Evolutionary conservation across 148 eudicot genomes (phyloP), one percentile per base, ranked within the genome.

Genomic region (Spergularia marina): DNA sequence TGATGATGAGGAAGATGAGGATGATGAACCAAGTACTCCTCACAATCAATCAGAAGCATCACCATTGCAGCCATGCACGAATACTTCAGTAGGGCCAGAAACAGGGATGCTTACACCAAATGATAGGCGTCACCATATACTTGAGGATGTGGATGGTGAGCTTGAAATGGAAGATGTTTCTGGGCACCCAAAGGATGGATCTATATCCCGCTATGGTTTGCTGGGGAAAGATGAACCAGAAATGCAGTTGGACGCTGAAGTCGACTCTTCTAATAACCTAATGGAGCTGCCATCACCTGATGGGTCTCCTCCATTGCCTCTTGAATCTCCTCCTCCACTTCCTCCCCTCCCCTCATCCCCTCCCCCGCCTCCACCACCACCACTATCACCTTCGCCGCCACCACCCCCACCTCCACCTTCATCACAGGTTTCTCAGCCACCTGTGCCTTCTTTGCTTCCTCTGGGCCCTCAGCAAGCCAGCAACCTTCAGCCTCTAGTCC

Each of bases 131-230:
- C 94, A 87, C 79, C 89, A 84, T 80, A 87, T 91, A 75, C 84
- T 93, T 73, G 97, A 93, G 87, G 94, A 91, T 68, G 98, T 93
- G 79, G 98, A 91, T 83, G 97, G 91, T 82, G 98, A 91, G 82
- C 97, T 93, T 74, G 98, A 93, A 78, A 93, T 93, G 98, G 98
- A 91, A 86, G 94, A 91, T 86, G 92, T 85, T 40, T 89, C 89
- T 53, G 94, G 83, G 71, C 84, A 84, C 77, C 84, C 54, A 49
- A 93, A 87, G 82, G 97, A 88, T 78, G 97, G 84, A 76, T 64
- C 74, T 51, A 36, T 58, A 65, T 79, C 75, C 64, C 60, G 73
- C 18, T 75, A 53, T 75, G 83, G 55, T 66, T 72, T 79, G 14
- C 57, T 70, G 66, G 84, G 74, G 72, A 68, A 68, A 52, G 83